Base-by-base conservation (phyloP, 306 rosid species). In the Hippophae gyantsensis region DNA sequence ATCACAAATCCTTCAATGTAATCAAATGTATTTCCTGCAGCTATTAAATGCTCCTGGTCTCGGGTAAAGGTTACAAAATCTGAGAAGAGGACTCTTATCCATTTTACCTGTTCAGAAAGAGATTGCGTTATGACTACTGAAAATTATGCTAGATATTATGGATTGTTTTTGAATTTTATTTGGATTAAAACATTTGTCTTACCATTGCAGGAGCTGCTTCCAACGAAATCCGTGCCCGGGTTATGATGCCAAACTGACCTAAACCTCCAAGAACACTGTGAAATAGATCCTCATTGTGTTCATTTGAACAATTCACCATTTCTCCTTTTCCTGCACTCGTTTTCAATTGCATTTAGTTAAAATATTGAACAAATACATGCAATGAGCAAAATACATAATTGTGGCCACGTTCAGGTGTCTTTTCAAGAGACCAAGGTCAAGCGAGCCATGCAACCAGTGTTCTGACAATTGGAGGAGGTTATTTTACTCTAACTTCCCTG, bases 201-300 rank as follows among this genome's bases (percentile, higher is more conserved):
- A 72, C 74, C 97, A 71, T 84, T 57, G 76, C 13, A 65, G 97
- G 99, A 52, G 99, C 97, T 73, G 81, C 83, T 69, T 93, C 97
- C 43, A 93, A 78, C 9, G 73, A 58, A 77, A 93, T 82, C 70
- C 89, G 82, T 10, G 99, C 99, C 5, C 82, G 63, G 13, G 97
- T 93, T 69, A 93, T 88, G 53, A 93, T 88, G 65, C 99, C 99
- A 64, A 93, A 93, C 64, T 93, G 96, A 45, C 99, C 99, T 23
- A 93, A 92, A 43, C 99, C 99, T 52, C 99, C 99, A 65, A 93
- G 96, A 70, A 85, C 97, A 13, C 90, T 74, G 56, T 86, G 95
- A 69, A 93, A 93, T 69, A 93, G 89, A 67, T 83, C 90, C 1
- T 44, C 72, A 60, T 93, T 93, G 68, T 88, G 79, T 71, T 84